Evolutionary conservation across 768 basidiomycete species (phyloP), one percentile per base, ranked within the genome.

Genomic region (Trichaptum fuscoviolaceum): DNA sequence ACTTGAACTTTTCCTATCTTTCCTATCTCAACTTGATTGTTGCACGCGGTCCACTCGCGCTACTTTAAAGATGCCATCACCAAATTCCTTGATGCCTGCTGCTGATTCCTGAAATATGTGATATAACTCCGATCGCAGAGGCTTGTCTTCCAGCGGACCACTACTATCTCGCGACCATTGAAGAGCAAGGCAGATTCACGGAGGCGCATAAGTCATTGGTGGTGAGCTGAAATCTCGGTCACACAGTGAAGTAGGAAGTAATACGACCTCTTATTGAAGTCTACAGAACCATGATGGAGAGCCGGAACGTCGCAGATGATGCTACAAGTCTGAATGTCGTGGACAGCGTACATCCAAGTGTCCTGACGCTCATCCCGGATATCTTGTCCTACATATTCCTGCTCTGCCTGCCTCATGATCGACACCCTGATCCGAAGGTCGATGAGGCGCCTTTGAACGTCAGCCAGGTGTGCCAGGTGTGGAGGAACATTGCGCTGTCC

Each of bases 341-440:
- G 42, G 15, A 52, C 42, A 12, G 12, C 12, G 42, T 5, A 12
- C 42, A 15, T 20, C 42, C 42, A 2, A 2, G 15, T 12, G 20
- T 15, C 5, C 20, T 2, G 10, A 52, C 42, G 20, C 42, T 52
- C 10, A 52, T 52, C 20, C 42, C 42, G 20, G 42, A 52, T 12
- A 52, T 52, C 42, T 52, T 52, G 42, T 52, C 42, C 42, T 52
- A 12, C 42, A 61, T 61, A 25, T 61, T 61, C 59, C 24, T 25
- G 59, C 59, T 25, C 15, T 61, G 59, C 23, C 59, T 61, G 8
- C 59, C 59, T 12, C 24, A 25, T 18, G 59, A 61, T 23, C 59
- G 23, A 15, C 24, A 18, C 15, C 59, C 59, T 2, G 8, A 25
- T 20, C 6, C 15, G 30, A 25, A 25, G 24, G 30, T 25, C 6